These are phyloP conservation scores for Fragaria iinumae DNA, from an alignment of 306 rosid genomes.

Conservation along the genomic window DNA sequence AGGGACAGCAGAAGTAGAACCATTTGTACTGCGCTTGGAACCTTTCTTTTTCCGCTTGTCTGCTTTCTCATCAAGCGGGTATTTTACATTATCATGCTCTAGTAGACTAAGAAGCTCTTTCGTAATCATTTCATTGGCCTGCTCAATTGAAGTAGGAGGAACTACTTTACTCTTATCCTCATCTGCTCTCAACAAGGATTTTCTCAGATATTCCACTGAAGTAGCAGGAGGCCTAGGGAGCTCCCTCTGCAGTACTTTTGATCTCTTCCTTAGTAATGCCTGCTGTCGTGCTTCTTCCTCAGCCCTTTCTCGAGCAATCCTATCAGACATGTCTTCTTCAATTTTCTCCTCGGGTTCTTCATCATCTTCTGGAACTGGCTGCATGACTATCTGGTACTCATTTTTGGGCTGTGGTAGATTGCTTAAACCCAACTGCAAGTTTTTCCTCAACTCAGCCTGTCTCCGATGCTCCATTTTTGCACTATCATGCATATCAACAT, in stretches of 20 bases:
- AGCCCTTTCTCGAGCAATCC: conserved; percentile 84
- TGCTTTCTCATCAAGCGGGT: conserved; percentile 63
- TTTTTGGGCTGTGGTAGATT: conserved; percentile 77
- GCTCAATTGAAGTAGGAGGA: conserved; percentile 87
- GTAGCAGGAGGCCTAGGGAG: conserved; percentile 93
- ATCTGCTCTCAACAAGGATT: conserved; percentile 77
- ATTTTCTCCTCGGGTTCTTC: conserved; percentile 77
- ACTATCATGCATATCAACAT: conserved; percentile 60
- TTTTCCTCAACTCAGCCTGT: conserved; percentile 71
- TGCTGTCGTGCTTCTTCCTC: conserved; percentile 84
- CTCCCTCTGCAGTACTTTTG: conserved; percentile 91
- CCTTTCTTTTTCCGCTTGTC: conserved; percentile 77
- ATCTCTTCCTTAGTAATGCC: conserved; percentile 85
- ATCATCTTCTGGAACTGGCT: conserved; percentile 72
- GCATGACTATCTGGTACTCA: conserved; percentile 85
- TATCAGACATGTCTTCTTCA: conserved; percentile 96
- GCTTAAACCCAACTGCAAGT: conserved; percentile 69
- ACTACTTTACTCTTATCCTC: conserved; percentile 96
- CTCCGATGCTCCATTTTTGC: conserved; percentile 69
- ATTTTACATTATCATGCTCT: conserved; percentile 90
- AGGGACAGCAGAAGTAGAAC: conserved; percentile 46
- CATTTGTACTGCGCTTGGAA: conserved; percentile 51
- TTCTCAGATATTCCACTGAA: conserved; percentile 70
- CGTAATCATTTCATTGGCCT: conserved; percentile 79
- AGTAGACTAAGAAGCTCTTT: conserved; percentile 69